phyloP scores from a whole-genome alignment of 306 rosid species.

The Begonia fuchsioides region DNA sequence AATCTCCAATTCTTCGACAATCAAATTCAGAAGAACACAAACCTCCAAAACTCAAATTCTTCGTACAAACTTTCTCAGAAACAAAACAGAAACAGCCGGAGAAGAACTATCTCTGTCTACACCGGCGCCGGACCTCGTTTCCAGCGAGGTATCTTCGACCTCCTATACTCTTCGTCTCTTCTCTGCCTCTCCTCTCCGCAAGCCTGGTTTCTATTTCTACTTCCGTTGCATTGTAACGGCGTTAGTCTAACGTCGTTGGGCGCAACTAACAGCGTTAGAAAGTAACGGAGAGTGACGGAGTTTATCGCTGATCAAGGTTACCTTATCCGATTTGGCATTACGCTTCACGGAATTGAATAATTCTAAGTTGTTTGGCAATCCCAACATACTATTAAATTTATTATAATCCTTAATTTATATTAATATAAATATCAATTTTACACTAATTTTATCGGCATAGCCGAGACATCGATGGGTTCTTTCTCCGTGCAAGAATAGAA shows the following conservation, averaged over 20 bases:
- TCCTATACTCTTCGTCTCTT: constrained; percentile 2
- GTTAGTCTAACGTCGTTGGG: constrained; percentile 10
- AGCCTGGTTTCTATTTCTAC: constrained; percentile 2
- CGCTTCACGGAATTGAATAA: neutral
- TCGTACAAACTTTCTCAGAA: too few species aligned
- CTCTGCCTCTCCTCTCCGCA: neutral
- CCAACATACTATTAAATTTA: too few species aligned
- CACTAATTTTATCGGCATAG: too few species aligned
- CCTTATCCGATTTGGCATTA: neutral
- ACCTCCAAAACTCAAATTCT: neutral
- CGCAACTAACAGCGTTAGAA: constrained; percentile 4
- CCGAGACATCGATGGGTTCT: too few species aligned
- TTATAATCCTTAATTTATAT: too few species aligned
- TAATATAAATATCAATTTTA: too few species aligned
- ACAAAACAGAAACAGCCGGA: too few species aligned
- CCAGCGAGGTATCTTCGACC: neutral
- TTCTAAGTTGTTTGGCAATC: too few species aligned
- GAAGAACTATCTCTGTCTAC: neutral
- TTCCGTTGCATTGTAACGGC: constrained; percentile 14
- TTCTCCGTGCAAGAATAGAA: too few species aligned
- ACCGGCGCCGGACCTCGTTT: neutral
- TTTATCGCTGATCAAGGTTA: too few species aligned
- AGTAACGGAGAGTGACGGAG: too few species aligned
- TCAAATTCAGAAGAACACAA: neutral
- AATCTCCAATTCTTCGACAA: neutral